These are phyloP conservation scores for Pyricularia sp. DNA, from an alignment of 2,329 filamentous ascomycete species.

Conservation along the genomic window DNA sequence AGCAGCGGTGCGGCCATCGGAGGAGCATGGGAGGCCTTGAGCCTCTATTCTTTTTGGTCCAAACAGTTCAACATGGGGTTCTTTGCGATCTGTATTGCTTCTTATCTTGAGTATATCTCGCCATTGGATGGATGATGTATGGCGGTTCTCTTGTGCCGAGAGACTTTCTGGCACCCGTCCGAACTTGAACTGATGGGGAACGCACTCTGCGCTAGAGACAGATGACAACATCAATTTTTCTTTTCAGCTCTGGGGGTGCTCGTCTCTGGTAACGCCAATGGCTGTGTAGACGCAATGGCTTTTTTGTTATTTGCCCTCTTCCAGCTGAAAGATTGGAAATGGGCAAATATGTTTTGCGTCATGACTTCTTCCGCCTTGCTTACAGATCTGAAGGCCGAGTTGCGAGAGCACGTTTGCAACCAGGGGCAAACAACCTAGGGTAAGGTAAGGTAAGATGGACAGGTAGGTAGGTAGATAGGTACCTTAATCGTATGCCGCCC, in stretches of 20 bases:
- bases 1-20: neutral
- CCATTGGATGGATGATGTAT: neutral
- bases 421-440: neutral
- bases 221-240: neutral
- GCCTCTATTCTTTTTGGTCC: neutral
- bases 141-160: neutral
- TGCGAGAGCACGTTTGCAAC: neutral
- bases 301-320: neutral
- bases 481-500: too few species aligned
- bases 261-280: neutral
- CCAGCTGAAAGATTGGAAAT: neutral
- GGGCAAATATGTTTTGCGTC: neutral
- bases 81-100: neutral
- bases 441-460: too few species aligned
- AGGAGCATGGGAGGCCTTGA: neutral
- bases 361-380: neutral
- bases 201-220: neutral
- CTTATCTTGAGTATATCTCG: neutral
- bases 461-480: too few species aligned
- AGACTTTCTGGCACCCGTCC: neutral
- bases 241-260: neutral
- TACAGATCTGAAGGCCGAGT: neutral
- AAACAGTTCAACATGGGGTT: neutral
- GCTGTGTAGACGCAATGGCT: neutral
- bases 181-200: neutral